These are phyloP conservation scores for Yamadazyma sp. DNA, from an alignment of 1,139 yeast species.

Conservation along the genomic window DNA sequence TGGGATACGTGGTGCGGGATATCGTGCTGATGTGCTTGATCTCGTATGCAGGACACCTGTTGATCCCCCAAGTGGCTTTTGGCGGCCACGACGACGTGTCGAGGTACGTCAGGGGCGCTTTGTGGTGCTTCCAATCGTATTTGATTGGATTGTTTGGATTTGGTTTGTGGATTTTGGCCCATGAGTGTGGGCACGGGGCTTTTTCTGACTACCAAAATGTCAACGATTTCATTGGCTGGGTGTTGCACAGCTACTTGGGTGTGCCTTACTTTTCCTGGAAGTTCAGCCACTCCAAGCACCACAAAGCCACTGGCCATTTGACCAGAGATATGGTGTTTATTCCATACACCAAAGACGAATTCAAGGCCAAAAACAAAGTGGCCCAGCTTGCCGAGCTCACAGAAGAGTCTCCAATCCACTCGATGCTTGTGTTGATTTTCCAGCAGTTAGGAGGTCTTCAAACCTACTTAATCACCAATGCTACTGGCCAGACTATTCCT, in stretches of 20 bases:
- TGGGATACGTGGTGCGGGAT: slow-evolving; percentile 68
- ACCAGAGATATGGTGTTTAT: slow-evolving; percentile 81
- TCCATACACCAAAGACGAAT: slow-evolving; percentile 64
- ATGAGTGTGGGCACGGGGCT: slow-evolving; percentile 90
- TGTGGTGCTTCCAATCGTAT: slow-evolving; percentile 41
- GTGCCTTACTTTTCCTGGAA: slow-evolving; percentile 91
- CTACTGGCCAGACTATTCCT: slow-evolving; percentile 71
- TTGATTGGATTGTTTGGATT: slow-evolving; percentile 57
- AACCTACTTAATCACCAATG: slow-evolving; percentile 64
- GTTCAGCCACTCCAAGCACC: slow-evolving; percentile 79
- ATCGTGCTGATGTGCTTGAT: slow-evolving; percentile 44
- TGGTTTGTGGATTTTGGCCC: slow-evolving; percentile 85
- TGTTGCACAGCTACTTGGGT: slow-evolving; percentile 70
- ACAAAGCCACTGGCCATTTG: slow-evolving; percentile 83
- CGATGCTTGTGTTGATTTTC: slow-evolving; percentile 53
- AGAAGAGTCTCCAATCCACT: slow-evolving; percentile 73
- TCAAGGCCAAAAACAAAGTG: slow-evolving; percentile 38
- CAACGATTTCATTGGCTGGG: slow-evolving; percentile 81
- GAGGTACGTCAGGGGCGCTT: slow-evolving; percentile 28
- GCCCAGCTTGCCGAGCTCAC: slow-evolving; percentile 54
- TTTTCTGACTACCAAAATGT: slow-evolving; percentile 69
- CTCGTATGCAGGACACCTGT: slow-evolving; percentile 48
- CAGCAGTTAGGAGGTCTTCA: slow-evolving; percentile 83
- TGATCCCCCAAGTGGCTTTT: slow-evolving; percentile 43
- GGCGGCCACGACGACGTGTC: slow-evolving; percentile 24